These are phyloP conservation scores for Cymbidium sinense DNA, from an alignment of 106 monocot species.

Conservation along the genomic window DNA sequence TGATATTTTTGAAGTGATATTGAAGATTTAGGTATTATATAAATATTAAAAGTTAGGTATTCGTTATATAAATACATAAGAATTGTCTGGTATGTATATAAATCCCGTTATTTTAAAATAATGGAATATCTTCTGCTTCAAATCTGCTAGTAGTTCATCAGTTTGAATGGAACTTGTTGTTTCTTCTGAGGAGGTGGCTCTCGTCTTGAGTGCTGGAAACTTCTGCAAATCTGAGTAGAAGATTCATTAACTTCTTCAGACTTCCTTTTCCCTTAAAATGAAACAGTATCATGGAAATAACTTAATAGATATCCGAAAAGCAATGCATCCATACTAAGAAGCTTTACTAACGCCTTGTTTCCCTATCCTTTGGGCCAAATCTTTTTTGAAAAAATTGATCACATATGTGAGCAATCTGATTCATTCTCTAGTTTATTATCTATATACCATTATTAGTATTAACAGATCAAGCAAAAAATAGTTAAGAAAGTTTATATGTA, in stretches of 20 bases:
- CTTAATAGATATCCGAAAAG: not conserved
- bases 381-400: not conserved
- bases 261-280: not conserved
- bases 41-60: no score
- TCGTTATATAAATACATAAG: no score
- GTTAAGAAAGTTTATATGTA: not conserved
- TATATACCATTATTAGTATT: not conserved
- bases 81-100: no score
- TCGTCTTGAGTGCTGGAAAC: slow-evolving; percentile 45
- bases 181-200: slow-evolving; percentile 63
- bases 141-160: slow-evolving; percentile 61
- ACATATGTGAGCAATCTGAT: not conserved
- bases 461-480: not conserved
- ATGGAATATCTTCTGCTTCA: slow-evolving; percentile 49
- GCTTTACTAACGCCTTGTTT: not conserved
- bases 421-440: not conserved
- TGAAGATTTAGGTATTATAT: no score
- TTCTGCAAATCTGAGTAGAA: slow-evolving; percentile 42
- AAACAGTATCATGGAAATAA: not conserved
- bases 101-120: not conserved
- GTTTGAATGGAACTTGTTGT: slow-evolving; percentile 33
- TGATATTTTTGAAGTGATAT: no score
- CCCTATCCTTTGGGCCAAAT: not conserved
- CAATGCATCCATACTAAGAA: not conserved
- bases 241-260: not conserved